Percentiles rank a stretch among this genome's conserved stretches.
phyloP scores from a whole-genome alignment of 2,329 filamentous ascomycete species.

The Cercospora sesami region DNA sequence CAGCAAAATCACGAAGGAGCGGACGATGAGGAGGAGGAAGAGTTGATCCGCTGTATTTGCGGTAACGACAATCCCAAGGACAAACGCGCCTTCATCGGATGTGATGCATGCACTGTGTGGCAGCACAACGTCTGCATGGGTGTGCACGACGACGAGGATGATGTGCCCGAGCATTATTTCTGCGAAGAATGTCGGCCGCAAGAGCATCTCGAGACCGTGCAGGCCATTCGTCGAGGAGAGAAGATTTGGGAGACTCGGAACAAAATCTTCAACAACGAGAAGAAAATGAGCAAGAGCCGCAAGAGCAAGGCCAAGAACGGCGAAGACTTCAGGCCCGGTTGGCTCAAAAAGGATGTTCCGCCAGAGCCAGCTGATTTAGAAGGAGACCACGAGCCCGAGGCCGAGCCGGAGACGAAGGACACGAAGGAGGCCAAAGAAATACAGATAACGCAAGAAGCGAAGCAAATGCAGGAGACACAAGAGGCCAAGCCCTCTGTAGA shows the following conservation, averaged over 20 bases:
- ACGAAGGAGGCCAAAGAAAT: neutral
- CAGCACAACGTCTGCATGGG: conserved; percentile 97
- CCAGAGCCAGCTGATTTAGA: conserved; percentile 1
- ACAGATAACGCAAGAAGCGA: neutral
- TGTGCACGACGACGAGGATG: conserved; percentile 71
- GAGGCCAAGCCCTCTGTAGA: neutral
- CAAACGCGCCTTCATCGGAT: conserved; percentile 91
- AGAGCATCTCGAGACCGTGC: conserved; percentile 77
- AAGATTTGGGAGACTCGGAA: conserved; percentile 70
- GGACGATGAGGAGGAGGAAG: conserved; percentile 53
- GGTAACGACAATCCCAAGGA: conserved; percentile 84
- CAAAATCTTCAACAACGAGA: conserved; percentile 49
- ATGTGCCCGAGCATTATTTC: conserved; percentile 81
- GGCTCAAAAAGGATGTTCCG: conserved; percentile 37
- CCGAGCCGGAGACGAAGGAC: neutral
- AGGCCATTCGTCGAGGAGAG: conserved; percentile 75
- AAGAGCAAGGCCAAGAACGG: conserved; percentile 51
- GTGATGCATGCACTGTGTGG: conserved; percentile 90
- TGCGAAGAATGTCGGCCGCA: conserved; percentile 87
- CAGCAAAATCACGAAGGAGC: conserved; percentile 51
- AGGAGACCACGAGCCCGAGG: conserved; percentile 6
- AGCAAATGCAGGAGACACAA: neutral
- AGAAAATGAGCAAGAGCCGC: conserved; percentile 62
- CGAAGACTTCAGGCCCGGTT: conserved; percentile 33
- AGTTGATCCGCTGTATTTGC: conserved; percentile 84